Conservation (phyloP, 1,284 basidiomycete genomes). For the Sphagnurus paluster region DNA sequence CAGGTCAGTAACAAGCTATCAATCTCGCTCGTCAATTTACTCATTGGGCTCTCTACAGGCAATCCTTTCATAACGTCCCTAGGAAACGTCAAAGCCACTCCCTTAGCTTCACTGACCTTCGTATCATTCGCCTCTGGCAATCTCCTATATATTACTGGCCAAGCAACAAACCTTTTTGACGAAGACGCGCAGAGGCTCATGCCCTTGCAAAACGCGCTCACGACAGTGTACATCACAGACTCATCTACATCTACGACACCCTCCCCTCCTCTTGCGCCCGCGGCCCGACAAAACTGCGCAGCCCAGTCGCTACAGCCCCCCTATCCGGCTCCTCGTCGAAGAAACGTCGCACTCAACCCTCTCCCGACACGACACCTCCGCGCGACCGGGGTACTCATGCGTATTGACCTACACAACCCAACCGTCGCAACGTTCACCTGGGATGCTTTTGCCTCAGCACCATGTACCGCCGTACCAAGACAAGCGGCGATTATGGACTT, state of each 20-base stretch:
- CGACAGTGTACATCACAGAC: constrained; percentile 49
- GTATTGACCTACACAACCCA: constrained; percentile 43
- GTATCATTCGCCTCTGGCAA: constrained; percentile 53
- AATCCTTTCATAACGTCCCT: constrained; percentile 62
- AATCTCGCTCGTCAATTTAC: constrained; percentile 8
- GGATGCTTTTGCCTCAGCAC: constrained; percentile 33
- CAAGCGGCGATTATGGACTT: constrained; percentile 59
- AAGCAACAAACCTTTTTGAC: constrained; percentile 51
- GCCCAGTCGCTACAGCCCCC: constrained; percentile 59
- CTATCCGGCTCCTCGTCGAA: constrained; percentile 52
- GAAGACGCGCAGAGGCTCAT: constrained; percentile 48
- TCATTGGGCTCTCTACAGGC: constrained; percentile 33
- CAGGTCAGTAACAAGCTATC: too few relatives aligned
- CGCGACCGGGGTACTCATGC: constrained; percentile 36
- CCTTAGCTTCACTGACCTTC: constrained; percentile 55
- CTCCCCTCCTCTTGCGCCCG: constrained; percentile 55
- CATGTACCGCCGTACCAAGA: constrained; percentile 45
- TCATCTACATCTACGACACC: constrained; percentile 54
- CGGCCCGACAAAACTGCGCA: constrained; percentile 31
- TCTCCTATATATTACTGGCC: constrained; percentile 63
- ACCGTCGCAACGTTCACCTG: constrained; percentile 59
- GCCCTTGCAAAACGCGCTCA: constrained; percentile 55
- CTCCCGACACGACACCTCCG: constrained; percentile 28
- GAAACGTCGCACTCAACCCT: constrained; percentile 32
- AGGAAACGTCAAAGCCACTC: constrained; percentile 61